These are phyloP conservation scores for Zychaea mexicana DNA, from an alignment of 371 early-diverging fungal species.

Conservation along the genomic window DNA sequence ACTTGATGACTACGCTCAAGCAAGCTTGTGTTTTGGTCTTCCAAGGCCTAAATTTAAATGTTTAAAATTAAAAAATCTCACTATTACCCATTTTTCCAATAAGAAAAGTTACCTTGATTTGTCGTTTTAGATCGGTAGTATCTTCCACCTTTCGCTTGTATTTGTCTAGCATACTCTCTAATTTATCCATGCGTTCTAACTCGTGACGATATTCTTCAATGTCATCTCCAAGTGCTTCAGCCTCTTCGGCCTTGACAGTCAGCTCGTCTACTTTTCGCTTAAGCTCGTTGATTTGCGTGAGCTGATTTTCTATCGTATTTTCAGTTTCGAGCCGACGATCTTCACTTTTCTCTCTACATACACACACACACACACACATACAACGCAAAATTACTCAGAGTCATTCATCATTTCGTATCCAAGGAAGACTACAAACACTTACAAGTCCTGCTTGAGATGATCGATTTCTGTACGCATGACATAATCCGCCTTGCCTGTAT, in stretches of 20 bases:
- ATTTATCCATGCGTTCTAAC: constrained; percentile 84
- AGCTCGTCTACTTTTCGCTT: constrained; percentile 70
- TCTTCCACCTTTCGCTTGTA: constrained; percentile 93
- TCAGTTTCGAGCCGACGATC: constrained; percentile 75
- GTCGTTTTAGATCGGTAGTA: constrained; percentile 74
- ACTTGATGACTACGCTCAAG: constrained; percentile 74
- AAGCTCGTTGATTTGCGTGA: constrained; percentile 63
- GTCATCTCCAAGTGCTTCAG: constrained; percentile 74
- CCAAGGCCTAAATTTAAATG: constrained; percentile 46
- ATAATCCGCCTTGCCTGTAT: constrained; percentile 83
- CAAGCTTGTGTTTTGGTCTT: constrained; percentile 80
- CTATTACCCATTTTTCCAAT: too few relatives aligned
- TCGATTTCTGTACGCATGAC: constrained; percentile 90
- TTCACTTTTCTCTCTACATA: constrained; percentile 73
- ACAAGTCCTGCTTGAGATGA: constrained; percentile 83
- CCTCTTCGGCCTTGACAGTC: constrained; percentile 72
- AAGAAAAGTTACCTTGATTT: constrained; percentile 83
- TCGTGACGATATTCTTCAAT: constrained; percentile 87
- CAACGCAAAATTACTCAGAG: background rate
- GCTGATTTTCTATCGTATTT: constrained; percentile 58
- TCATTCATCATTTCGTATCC: background rate
- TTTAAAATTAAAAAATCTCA: background rate
- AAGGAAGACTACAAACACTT: constrained; percentile 21
- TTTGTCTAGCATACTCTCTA: constrained; percentile 88
- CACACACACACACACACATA: background rate